These are phyloP conservation scores for Nakazawaea holstii DNA, from an alignment of 805 yeast species.

Conservation along the genomic window DNA sequence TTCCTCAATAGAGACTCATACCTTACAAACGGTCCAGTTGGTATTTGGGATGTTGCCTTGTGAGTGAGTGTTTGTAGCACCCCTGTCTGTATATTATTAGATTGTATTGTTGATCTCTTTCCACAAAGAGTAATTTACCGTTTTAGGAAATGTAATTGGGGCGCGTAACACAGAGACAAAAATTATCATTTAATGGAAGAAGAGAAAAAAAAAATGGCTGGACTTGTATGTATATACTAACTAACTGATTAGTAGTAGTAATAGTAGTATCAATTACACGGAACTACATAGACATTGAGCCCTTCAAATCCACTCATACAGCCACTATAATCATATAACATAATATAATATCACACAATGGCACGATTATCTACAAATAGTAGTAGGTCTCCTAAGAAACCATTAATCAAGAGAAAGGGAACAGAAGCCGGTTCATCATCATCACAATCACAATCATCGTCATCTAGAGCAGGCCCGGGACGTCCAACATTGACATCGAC, in stretches of 20 bases:
- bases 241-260: too few species aligned
- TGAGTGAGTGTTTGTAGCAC: background rate
- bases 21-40: slow-evolving; percentile 74
- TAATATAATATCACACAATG: too few species aligned
- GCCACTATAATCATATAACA: too few species aligned
- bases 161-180: too few species aligned
- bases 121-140: background rate
- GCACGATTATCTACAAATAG: slow-evolving; percentile 1
- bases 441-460: background rate
- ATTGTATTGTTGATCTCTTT: background rate
- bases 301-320: too few species aligned
- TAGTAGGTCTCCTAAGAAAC: background rate
- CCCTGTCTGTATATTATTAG: background rate
- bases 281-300: too few species aligned
- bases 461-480: background rate
- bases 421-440: background rate
- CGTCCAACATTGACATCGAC: background rate
- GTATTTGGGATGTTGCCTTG: slow-evolving; percentile 64
- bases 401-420: background rate
- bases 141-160: background rate
- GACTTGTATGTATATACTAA: background rate
- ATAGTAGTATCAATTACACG: too few species aligned
- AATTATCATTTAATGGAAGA: too few species aligned
- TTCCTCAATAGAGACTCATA: slow-evolving; percentile 68
- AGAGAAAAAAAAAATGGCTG: slow-evolving; percentile 3